phyloP scores from a whole-genome alignment of 2,329 filamentous ascomycete genomes.

The Apiospora malaysiana region DNA sequence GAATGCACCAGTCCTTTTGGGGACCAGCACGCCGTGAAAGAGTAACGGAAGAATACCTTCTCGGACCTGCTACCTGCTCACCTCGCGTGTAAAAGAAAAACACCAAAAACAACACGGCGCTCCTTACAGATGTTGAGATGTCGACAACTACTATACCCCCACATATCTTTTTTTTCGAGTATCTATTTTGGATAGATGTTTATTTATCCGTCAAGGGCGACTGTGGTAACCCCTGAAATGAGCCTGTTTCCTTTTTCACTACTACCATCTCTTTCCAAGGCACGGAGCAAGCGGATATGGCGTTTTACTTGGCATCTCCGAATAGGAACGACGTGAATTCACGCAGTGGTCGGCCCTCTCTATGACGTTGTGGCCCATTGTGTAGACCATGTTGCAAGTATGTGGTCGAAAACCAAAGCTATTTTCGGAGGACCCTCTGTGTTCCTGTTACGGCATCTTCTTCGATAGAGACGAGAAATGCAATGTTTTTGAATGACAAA shows the following conservation, averaged over 20 bases:
- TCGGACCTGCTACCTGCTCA: not conserved
- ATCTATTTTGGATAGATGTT: conserved; percentile 29
- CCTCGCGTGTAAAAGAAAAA: not conserved
- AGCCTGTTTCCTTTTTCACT: conserved; percentile 28
- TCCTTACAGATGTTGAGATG: conserved; percentile 31
- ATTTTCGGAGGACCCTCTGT: not conserved
- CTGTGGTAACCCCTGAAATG: conserved; percentile 25
- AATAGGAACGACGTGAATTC: conserved; percentile 1
- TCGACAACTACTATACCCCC: conserved; percentile 21
- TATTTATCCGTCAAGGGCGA: conserved; percentile 4
- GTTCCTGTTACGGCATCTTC: conserved; percentile 14
- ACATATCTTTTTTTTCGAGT: conserved; percentile 28
- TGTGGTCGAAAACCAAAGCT: not conserved
- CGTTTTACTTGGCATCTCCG: conserved; percentile 20
- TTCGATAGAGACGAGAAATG: conserved; percentile 18
- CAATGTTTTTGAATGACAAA: conserved; percentile 17
- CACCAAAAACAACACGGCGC: conserved; percentile 22
- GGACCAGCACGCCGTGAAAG: conserved; percentile 41
- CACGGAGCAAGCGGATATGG: conserved; percentile 23
- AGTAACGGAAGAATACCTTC: conserved; percentile 30
- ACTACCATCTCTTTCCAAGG: conserved; percentile 9
- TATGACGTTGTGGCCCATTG: not conserved
- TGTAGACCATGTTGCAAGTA: conserved; percentile 9
- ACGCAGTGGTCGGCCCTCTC: not conserved
- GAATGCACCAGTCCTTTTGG: conserved; percentile 39